phyloP scores from a whole-genome alignment of 108 stramenopile genomes.

The Nannochloropsis oceanica region DNA sequence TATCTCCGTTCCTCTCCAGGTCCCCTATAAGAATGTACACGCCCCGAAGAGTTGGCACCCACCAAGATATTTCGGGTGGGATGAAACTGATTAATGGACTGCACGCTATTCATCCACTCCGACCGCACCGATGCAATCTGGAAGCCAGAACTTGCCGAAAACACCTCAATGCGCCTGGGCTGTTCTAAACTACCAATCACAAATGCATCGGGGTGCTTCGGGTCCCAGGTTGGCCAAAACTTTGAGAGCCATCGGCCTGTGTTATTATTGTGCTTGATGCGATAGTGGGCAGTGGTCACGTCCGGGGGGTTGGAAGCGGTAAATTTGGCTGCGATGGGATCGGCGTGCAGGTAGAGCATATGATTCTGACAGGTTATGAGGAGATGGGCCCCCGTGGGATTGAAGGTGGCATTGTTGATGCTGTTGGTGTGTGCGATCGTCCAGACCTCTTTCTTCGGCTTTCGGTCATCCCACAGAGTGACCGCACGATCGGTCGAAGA shows the following conservation, averaged over 20 bases:
- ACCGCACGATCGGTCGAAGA: neutral
- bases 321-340: neutral
- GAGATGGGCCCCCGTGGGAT: neutral
- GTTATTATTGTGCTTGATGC: constrained; percentile 8
- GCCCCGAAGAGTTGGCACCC: neutral
- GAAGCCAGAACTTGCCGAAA: neutral
- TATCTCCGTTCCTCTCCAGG: neutral
- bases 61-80: neutral
- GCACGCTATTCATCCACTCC: neutral
- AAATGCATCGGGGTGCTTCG: neutral
- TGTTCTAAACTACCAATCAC: constrained; percentile 2
- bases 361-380: constrained; percentile 6
- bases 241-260: constrained; percentile 14
- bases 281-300: neutral
- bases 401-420: neutral
- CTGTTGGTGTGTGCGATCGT: neutral
- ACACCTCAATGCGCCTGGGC: constrained; percentile 11
- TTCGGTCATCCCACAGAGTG: neutral
- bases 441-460: neutral
- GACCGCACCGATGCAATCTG: neutral
- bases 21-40: neutral
- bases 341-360: neutral
- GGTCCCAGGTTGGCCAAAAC: constrained; percentile 8
- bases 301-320: neutral
- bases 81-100: neutral